Conservation (phyloP, 192 early-diverging fungal genomes). For the Entomortierella lignicola region DNA sequence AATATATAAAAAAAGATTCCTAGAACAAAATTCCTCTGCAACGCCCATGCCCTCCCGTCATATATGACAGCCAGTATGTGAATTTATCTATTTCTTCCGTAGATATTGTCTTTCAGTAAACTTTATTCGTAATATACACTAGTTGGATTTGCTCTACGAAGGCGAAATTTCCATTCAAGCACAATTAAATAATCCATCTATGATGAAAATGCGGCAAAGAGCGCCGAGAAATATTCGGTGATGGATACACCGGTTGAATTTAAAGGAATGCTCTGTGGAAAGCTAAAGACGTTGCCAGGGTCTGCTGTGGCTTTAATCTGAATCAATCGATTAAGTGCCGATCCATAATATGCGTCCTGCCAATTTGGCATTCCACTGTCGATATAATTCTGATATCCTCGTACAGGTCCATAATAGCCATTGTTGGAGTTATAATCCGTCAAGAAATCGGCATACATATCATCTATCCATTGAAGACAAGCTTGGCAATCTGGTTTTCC, state of each 20-base stretch:
- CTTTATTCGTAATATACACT: no score
- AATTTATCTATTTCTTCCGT: no score
- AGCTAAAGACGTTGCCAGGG: slow-evolving; percentile 44
- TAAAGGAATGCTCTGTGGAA: slow-evolving; percentile 53
- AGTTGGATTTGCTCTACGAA: no score
- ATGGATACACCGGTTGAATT: neutral
- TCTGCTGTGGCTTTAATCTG: slow-evolving; percentile 36
- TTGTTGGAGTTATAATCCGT: slow-evolving; percentile 11
- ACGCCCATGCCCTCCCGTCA: no score
- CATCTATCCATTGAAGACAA: slow-evolving; percentile 44
- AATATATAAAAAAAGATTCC: no score
- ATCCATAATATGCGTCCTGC: slow-evolving; percentile 48
- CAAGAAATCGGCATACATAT: slow-evolving; percentile 48
- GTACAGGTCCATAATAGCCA: slow-evolving; percentile 20
- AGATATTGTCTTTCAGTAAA: no score
- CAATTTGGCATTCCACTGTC: slow-evolving; percentile 42
- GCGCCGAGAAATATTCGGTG: neutral
- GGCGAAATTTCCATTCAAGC: no score
- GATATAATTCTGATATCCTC: slow-evolving; percentile 55
- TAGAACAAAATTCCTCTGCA: no score
- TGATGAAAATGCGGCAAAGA: neutral
- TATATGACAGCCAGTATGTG: no score
- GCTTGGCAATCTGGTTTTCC: slow-evolving; percentile 22
- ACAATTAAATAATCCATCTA: no score
- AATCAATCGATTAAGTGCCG: slow-evolving; percentile 21